These are phyloP conservation scores for Podaxis rugospora DNA, from an alignment of 768 basidiomycete species.

Conservation along the genomic window DNA sequence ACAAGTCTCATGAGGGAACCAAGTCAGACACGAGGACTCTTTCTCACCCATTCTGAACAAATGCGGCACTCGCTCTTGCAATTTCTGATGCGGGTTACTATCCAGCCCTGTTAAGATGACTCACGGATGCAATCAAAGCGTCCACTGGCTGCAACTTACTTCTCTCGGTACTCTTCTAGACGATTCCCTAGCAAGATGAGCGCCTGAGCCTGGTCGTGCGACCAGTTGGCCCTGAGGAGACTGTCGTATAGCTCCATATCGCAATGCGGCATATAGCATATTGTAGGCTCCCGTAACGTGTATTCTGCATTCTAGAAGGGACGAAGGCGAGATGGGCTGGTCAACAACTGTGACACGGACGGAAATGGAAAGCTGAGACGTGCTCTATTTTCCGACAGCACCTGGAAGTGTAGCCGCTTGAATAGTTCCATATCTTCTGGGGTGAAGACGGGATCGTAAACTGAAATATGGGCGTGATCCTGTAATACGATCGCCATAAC, in stretches of 20 bases:
- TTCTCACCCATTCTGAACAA: conserved; percentile 50
- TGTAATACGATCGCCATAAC: conserved; percentile 22
- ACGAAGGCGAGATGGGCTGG: neutral
- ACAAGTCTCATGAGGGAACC: conserved; percentile 10
- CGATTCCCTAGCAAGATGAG: conserved; percentile 63
- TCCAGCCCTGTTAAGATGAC: conserved; percentile 11
- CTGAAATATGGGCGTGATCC: conserved; percentile 43
- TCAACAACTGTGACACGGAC: conserved; percentile 1
- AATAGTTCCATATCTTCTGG: conserved; percentile 54
- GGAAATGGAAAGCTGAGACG: conserved; percentile 25
- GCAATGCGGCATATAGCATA: conserved; percentile 80
- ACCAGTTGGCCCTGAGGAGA: conserved; percentile 61
- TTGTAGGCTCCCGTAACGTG: conserved; percentile 40
- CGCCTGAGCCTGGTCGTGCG: conserved; percentile 35
- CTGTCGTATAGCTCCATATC: conserved; percentile 67
- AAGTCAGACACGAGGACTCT: conserved; percentile 9
- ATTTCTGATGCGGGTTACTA: conserved; percentile 50
- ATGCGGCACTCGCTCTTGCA: conserved; percentile 48
- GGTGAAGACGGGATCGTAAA: conserved; percentile 76
- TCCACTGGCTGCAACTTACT: conserved; percentile 33
- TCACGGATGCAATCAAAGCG: conserved; percentile 12
- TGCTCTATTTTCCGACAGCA: conserved; percentile 45
- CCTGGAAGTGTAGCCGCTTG: conserved; percentile 32
- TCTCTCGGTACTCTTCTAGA: conserved; percentile 62
- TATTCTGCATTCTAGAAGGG: conserved; percentile 29